Conservation (phyloP, 2,329 filamentous ascomycete species). For the Botrytis medusae region DNA sequence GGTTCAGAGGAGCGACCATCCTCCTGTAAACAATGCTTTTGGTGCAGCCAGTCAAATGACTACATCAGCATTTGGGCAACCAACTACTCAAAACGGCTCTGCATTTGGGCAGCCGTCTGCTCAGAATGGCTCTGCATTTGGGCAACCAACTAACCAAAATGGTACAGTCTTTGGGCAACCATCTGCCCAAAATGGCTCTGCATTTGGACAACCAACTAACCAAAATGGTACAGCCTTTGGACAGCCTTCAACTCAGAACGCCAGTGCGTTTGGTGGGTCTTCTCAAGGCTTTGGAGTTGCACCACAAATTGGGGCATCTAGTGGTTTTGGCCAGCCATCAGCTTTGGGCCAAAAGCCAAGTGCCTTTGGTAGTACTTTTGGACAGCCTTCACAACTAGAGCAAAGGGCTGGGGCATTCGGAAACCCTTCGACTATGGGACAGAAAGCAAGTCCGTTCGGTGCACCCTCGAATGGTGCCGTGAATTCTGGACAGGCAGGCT, state of each 20-base stretch:
- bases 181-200: constrained; percentile 18
- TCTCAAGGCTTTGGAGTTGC: constrained; percentile 23
- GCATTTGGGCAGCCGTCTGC: constrained; percentile 20
- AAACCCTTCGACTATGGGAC: constrained; percentile 42
- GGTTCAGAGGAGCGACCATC: constrained; percentile 39
- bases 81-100: constrained; percentile 16
- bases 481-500: constrained; percentile 20
- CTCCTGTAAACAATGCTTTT: constrained; percentile 21
- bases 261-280: constrained; percentile 30
- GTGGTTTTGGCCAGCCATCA: constrained; percentile 44
- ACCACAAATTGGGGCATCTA: constrained; percentile 35
- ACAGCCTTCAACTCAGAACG: constrained; percentile 42
- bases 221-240: constrained; percentile 40
- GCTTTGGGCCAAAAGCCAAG: constrained; percentile 41
- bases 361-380: constrained; percentile 29
- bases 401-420: constrained; percentile 41
- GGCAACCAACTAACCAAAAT: constrained; percentile 28
- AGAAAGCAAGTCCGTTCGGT: constrained; percentile 39
- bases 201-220: constrained; percentile 21
- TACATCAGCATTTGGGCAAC: constrained; percentile 42
- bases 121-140: constrained; percentile 21
- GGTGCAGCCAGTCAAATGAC: constrained; percentile 23
- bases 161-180: constrained; percentile 37
- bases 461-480: constrained; percentile 25
- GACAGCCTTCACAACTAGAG: constrained; percentile 20